Evolutionary conservation across 164 flowering plant genomes (phyloP).

Genomic region (Litsea cubeba): DNA sequence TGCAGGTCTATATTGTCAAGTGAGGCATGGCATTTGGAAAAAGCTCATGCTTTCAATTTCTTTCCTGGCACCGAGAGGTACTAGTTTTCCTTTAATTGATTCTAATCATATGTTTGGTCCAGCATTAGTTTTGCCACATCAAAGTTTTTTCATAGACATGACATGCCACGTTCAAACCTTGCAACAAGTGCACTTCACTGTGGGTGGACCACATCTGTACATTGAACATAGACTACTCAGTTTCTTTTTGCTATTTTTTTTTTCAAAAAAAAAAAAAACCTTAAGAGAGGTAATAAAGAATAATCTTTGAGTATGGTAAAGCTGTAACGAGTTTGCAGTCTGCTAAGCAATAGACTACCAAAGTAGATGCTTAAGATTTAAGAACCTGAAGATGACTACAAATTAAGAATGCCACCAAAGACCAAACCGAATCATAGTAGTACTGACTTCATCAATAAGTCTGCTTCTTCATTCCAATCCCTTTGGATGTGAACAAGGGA

Average conservation of each 20-base stretch:
- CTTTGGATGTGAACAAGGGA: no score
- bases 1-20: slow-evolving; percentile 66
- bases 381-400: no score
- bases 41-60: slow-evolving; percentile 89
- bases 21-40: slow-evolving; percentile 76
- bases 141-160: background rate
- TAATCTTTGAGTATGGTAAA: background rate
- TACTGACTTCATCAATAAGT: no score
- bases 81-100: background rate
- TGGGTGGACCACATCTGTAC: background rate
- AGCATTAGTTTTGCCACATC: background rate
- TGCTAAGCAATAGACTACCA: no score
- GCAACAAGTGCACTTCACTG: background rate
- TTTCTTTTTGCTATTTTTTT: no score
- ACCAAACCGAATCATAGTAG: no score
- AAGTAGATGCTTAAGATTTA: no score
- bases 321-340: background rate
- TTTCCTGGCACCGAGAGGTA: slow-evolving; percentile 96
- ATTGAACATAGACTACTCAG: background rate
- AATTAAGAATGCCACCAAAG: no score
- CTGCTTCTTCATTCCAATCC: no score
- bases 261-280: no score
- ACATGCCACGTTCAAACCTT: background rate
- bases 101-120: background rate
- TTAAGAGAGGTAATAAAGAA: background rate